These are phyloP conservation scores for Thielaviopsis euricoi DNA, from an alignment of 2,329 filamentous ascomycete species.

Conservation along the genomic window DNA sequence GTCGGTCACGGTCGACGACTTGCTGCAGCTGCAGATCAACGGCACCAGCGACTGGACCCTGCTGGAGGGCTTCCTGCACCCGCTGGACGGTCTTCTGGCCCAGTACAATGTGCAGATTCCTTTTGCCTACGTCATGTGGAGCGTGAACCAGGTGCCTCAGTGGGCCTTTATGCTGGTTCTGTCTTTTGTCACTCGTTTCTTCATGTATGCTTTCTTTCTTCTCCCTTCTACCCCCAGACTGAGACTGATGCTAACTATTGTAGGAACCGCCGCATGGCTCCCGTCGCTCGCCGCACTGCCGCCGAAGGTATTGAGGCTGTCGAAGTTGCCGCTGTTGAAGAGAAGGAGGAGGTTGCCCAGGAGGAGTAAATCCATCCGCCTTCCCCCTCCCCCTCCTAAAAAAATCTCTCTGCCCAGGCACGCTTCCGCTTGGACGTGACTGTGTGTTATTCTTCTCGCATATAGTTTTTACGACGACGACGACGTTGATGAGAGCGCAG, in stretches of 20 bases:
- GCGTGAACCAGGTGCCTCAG: constrained; percentile 48
- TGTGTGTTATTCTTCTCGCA: constrained; percentile 12
- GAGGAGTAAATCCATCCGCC: background rate
- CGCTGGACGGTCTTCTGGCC: constrained; percentile 52
- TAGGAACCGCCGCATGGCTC: constrained; percentile 7
- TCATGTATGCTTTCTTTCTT: constrained; percentile 47
- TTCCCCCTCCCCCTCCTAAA: no score
- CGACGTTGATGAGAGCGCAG: background rate
- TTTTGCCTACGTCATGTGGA: constrained; percentile 51
- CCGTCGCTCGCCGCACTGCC: constrained; percentile 14
- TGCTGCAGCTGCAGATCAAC: constrained; percentile 41
- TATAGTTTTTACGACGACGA: constrained; percentile 11
- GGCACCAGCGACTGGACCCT: constrained; percentile 29
- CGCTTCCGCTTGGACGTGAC: background rate
- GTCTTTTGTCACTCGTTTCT: constrained; percentile 53
- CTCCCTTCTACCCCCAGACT: background rate
- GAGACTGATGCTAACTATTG: background rate
- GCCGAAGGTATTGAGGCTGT: background rate
- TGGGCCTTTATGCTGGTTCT: constrained; percentile 67
- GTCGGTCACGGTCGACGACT: constrained; percentile 45
- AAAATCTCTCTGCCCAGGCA: no score
- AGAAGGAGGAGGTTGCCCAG: background rate
- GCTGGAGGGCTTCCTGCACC: constrained; percentile 55
- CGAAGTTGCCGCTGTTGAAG: background rate
- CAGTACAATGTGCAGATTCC: constrained; percentile 46